Evolutionary conservation across 2,329 filamentous ascomycete genomes (phyloP), one percentile per base, ranked within the genome.

Genomic region (Sclerotinia borealis): DNA sequence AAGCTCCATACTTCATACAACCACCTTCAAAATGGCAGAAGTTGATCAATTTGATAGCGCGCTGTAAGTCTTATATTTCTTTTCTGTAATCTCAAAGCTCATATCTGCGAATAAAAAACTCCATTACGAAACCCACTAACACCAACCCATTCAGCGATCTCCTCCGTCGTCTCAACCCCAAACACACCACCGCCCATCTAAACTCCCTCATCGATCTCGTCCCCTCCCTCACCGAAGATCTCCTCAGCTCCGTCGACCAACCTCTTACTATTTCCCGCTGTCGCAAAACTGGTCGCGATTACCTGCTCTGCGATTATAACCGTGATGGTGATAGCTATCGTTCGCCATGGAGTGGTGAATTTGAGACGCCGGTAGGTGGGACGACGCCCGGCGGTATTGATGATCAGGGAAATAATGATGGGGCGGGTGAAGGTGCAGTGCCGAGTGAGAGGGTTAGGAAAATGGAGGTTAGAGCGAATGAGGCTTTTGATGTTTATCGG

Each of bases 231-330:
- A 95, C 93, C 73, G 95, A 99, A 82, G 95, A 99, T 76, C 91
- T 99, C 49, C 91, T 99, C 69, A 95, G 93, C 69, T 96, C 93
- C 29, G 95, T 99, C 71, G 95, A 99, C 78, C 93, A 98, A 77
- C 95, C 95, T 29, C 88, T 99, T 63, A 87, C 90, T 65, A 85
- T 96, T 67, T 88, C 89, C 72, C 89, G 91, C 69, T 98, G 95
- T 82, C 86, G 86, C 71, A 90, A 93, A 78, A 90, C 91, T 37
- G 92, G 92, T 72, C 90, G 93, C 70, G 95, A 98, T 79, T 99
- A 96, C 81, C 86, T 99, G 59, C 90, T 97, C 73, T 99, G 95
- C 83, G 95, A 99, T 84, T 99, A 99, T 84, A 99, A 99, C 83
- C 93, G 95, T 68, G 95, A 99, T 78, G 95, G 95, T 67, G 93